Conservation (phyloP, 139 green algal genomes). For the Nannochloris sp. region DNA sequence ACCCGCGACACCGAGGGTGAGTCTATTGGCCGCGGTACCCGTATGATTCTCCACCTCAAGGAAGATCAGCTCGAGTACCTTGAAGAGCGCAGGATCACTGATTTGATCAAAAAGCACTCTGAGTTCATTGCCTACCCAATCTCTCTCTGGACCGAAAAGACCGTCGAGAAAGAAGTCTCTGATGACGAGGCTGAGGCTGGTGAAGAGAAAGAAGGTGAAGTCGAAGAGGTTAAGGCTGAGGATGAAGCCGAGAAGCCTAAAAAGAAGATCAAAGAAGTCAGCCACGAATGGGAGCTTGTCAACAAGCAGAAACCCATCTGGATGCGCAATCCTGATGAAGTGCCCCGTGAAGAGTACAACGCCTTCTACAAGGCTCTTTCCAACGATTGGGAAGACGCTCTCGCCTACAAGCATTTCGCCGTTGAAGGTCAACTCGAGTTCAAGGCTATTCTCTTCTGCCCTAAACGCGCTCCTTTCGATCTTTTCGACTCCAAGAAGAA, state of each 20-base stretch:
- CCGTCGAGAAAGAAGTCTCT: constrained; percentile 79
- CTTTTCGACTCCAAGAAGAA: constrained; percentile 96
- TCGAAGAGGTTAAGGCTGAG: constrained; percentile 46
- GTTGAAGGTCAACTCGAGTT: constrained; percentile 99
- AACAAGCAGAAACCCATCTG: constrained; percentile 99
- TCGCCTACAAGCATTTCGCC: constrained; percentile 94
- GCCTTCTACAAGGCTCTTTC: constrained; percentile 61
- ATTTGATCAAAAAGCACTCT: constrained; percentile 99
- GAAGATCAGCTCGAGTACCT: constrained; percentile 97
- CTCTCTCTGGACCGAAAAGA: constrained; percentile 95
- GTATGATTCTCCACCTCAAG: constrained; percentile 96
- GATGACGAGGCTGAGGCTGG: constrained; percentile 53
- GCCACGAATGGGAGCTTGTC: constrained; percentile 94
- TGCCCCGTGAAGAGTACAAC: constrained; percentile 56
- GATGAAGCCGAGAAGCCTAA: constrained; percentile 67
- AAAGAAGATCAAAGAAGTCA: constrained; percentile 92
- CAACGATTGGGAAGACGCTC: constrained; percentile 99
- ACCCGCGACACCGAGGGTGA: constrained; percentile 73
- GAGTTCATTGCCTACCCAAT: constrained; percentile 99
- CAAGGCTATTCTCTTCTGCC: constrained; percentile 91
- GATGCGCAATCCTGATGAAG: constrained; percentile 97
- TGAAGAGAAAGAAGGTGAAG: constrained; percentile 78
- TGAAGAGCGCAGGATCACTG: constrained; percentile 96
- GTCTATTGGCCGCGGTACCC: constrained; percentile 87
- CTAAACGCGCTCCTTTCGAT: constrained; percentile 96